Evolutionary conservation across 2,329 filamentous ascomycete genomes (phyloP).

Genomic region (Alternaria viburni): DNA sequence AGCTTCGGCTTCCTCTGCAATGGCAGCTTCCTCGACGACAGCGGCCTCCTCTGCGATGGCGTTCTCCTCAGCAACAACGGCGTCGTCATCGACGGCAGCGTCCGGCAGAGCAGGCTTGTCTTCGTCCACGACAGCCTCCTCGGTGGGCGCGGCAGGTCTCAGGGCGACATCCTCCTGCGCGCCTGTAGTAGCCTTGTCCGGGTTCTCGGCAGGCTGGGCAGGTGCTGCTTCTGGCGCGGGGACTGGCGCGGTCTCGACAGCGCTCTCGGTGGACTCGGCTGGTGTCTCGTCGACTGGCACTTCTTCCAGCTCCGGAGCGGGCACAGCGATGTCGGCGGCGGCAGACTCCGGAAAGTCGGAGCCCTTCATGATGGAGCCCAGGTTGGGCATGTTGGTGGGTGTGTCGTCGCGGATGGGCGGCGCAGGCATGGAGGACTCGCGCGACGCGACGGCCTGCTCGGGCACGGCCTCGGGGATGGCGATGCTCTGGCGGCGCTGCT

Average conservation of each 20-base stretch:
- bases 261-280: constrained; percentile 6
- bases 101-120: constrained; percentile 21
- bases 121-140: constrained; percentile 45
- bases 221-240: not conserved
- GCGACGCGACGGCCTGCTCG: constrained; percentile 51
- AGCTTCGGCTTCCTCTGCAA: not conserved
- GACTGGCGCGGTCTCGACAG: not conserved
- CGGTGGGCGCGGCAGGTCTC: constrained; percentile 50
- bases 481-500: constrained; percentile 46
- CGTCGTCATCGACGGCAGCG: constrained; percentile 33
- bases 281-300: constrained; percentile 4
- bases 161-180: constrained; percentile 51
- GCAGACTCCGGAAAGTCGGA: constrained; percentile 41
- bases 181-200: constrained; percentile 53
- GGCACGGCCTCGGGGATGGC: constrained; percentile 49
- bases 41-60: constrained; percentile 21
- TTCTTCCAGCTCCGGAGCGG: constrained; percentile 1
- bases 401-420: constrained; percentile 37
- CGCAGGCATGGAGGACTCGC: constrained; percentile 46
- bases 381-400: constrained; percentile 36
- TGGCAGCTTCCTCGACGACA: not conserved
- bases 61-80: constrained; percentile 12
- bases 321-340: constrained; percentile 3
- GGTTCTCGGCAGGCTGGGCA: constrained; percentile 38
- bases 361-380: constrained; percentile 46